Percentiles rank a stretch among this genome's conserved stretches.
phyloP scores from a whole-genome alignment of 768 basidiomycete species.

The Suillus cothurnatus region DNA sequence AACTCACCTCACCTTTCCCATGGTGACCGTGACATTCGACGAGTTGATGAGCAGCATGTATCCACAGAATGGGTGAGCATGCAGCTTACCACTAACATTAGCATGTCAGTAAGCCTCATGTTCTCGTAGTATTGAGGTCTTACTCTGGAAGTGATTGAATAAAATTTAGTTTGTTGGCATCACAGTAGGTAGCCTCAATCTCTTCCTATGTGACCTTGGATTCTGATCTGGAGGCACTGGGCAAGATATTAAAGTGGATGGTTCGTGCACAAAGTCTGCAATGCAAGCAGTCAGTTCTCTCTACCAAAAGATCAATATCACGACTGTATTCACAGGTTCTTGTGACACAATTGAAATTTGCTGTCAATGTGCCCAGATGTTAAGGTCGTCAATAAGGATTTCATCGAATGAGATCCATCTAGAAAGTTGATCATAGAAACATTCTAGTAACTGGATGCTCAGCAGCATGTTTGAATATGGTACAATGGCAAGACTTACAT shows the following conservation, averaged over 20 bases:
- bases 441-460: slow-evolving; percentile 76
- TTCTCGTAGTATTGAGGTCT: slow-evolving; percentile 25
- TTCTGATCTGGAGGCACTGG: slow-evolving; percentile 77
- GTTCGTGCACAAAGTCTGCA: slow-evolving; percentile 79
- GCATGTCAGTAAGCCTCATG: slow-evolving; percentile 14
- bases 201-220: slow-evolving; percentile 85
- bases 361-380: slow-evolving; percentile 85
- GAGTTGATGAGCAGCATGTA: too few species aligned
- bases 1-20: too few species aligned
- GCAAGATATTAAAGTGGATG: slow-evolving; percentile 86
- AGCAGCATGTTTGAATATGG: neutral
- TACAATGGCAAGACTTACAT: slow-evolving; percentile 47
- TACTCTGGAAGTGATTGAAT: slow-evolving; percentile 81
- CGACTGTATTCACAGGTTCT: slow-evolving; percentile 52
- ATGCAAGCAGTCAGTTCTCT: neutral
- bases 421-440: slow-evolving; percentile 83
- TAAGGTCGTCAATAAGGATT: slow-evolving; percentile 72
- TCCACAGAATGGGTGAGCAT: too few species aligned
- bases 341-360: slow-evolving; percentile 91
- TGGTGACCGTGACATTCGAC: too few species aligned
- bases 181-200: slow-evolving; percentile 79
- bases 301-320: slow-evolving; percentile 10
- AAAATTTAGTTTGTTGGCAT: slow-evolving; percentile 92
- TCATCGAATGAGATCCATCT: slow-evolving; percentile 76
- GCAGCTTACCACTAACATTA: slow-evolving; percentile 59